Conservation (phyloP, 2,329 filamentous ascomycete genomes). For the Beauveria asiatica region DNA sequence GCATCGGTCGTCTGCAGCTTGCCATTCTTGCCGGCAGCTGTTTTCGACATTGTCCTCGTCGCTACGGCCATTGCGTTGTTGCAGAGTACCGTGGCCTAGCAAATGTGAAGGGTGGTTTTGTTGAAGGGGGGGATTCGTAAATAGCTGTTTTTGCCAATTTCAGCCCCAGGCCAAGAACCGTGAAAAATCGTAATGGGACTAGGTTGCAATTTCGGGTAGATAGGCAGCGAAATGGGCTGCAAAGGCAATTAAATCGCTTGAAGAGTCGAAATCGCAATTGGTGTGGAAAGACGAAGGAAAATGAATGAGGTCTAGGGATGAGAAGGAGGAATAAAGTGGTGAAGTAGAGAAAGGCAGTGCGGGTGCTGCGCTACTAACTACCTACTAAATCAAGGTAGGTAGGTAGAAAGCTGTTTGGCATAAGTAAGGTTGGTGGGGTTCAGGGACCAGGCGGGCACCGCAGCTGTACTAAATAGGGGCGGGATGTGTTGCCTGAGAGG, state of each 20-base stretch:
- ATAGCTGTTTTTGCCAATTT: background rate
- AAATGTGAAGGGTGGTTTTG: background rate
- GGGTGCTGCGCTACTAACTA: background rate
- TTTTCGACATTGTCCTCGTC: conserved; percentile 7
- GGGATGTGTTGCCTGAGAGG: background rate
- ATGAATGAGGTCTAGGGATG: background rate
- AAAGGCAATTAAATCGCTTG: background rate
- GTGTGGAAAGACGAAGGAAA: background rate
- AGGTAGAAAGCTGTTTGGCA: background rate
- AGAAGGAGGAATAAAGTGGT: background rate
- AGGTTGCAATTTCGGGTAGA: background rate
- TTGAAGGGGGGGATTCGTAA: background rate
- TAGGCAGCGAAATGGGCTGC: background rate
- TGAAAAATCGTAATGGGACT: background rate
- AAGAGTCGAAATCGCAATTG: background rate
- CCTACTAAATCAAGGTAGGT: too few species aligned
- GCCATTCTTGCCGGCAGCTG: background rate
- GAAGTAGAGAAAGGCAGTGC: background rate
- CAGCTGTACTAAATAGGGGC: too few species aligned
- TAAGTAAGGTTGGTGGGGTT: background rate
- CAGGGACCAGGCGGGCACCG: background rate
- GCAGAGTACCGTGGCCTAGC: background rate
- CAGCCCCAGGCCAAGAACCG: background rate
- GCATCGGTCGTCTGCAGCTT: background rate
- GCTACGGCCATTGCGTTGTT: conserved; percentile 2